Evolutionary conservation across 2,329 filamentous ascomycete genomes (phyloP), one percentile per base, ranked within the genome.

Genomic region (Phaeomoniella chlamydospora): DNA sequence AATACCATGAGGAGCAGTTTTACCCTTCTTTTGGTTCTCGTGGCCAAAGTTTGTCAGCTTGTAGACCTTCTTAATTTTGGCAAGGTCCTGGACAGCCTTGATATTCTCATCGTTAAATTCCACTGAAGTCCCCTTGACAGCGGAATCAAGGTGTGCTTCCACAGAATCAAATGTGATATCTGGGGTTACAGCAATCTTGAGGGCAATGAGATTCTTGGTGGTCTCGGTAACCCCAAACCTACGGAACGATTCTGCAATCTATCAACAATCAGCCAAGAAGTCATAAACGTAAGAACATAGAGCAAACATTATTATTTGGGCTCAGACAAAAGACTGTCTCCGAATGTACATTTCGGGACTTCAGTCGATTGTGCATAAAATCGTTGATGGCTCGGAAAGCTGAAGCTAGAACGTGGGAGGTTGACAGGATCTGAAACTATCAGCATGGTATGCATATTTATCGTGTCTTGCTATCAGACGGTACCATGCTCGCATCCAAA

Each of bases 241-340:
- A 18, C 84, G 79, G 58, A 96, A 96, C 0, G 86, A 79, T 47
- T 94, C 87, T 35, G 85, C 74, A 50, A 98, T 96, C 85, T 92
- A 46, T 18, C 13, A 11, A 16, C 6, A 3, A 11, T 32, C 14
- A 6, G 41, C 32, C 35, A 34, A n/a, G 13, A 33, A 33, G 18
- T 22, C 15, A 35, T 17, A 26, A 37, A 31, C 35, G 34, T 31
- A 26, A 29, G 35, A 17, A 22, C n/a, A 17, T 9, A 6, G 12
- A 13, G 26, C 18, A 15, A 55, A 85, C 82, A 55, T 94, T 94
- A 54, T 85, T 88, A 43, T 81, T 86, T 0, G 81, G 70, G 40
- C 77, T 87, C 31, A 94, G 64, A 3, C 75, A 77, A 45, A 80
- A 80, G 18, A 94, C 85, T 38, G 85, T 80, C 58, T 94, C 87